These are phyloP conservation scores for Gomphus bonarii DNA, from an alignment of 1,284 basidiomycete species.

Conservation along the genomic window DNA sequence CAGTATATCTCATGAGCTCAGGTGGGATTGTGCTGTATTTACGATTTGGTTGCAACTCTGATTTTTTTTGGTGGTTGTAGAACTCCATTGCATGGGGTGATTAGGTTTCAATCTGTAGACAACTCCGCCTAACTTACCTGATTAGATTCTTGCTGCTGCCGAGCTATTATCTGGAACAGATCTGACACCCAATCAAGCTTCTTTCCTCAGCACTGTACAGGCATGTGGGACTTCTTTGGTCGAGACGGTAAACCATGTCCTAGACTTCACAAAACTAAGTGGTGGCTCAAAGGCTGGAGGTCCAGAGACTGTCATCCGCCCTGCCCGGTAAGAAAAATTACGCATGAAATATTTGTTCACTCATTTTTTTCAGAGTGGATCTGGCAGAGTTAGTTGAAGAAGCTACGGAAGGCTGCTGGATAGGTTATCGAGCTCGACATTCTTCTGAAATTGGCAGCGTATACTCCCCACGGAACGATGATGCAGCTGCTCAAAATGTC, in stretches of 20 bases:
- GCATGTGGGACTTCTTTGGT: constrained; percentile 80
- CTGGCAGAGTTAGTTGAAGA: constrained; percentile 89
- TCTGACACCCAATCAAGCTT: constrained; percentile 72
- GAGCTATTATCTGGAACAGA: constrained; percentile 80
- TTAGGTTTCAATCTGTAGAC: constrained; percentile 15
- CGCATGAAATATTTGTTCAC: constrained; percentile 2
- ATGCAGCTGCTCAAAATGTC: constrained; percentile 24
- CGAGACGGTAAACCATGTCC: constrained; percentile 90
- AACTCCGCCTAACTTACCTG: not conserved
- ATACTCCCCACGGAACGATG: constrained; percentile 72
- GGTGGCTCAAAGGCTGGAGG: constrained; percentile 74
- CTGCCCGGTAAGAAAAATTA: constrained; percentile 40
- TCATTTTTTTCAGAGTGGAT: constrained; percentile 49
- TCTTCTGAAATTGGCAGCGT: constrained; percentile 83
- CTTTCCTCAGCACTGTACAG: constrained; percentile 83
- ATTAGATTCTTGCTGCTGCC: constrained; percentile 78
- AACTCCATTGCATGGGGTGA: constrained; percentile 79
- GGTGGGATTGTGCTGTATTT: constrained; percentile 20
- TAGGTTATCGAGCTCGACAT: constrained; percentile 80
- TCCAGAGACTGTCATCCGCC: constrained; percentile 62
- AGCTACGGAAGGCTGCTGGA: constrained; percentile 92
- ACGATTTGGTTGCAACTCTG: not conserved
- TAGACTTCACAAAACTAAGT: constrained; percentile 93
- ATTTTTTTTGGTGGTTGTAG: constrained; percentile 7
- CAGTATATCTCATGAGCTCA: constrained; percentile 90